Conservation (phyloP, 2,329 filamentous ascomycete species). For the Paecilomyces variotii region DNA sequence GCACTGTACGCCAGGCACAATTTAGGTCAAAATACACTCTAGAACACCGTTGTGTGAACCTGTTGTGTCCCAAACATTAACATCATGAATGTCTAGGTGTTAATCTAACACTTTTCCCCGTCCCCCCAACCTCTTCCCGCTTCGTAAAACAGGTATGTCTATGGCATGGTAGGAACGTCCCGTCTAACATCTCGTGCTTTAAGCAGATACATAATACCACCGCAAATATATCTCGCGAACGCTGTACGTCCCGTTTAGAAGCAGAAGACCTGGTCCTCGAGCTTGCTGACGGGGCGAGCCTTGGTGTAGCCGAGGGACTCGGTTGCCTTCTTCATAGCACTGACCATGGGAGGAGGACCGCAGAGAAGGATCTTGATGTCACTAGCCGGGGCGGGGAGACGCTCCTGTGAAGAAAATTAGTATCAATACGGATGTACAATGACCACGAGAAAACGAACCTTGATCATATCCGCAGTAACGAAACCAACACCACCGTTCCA, state of each 20-base stretch:
- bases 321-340: slow-evolving; percentile 92
- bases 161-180: neutral
- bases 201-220: neutral
- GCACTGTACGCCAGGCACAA: neutral
- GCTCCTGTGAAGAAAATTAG: slow-evolving; percentile 28
- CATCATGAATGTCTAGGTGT: neutral
- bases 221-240: neutral
- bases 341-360: slow-evolving; percentile 93
- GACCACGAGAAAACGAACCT: slow-evolving; percentile 44
- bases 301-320: slow-evolving; percentile 86
- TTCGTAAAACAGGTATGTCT: neutral
- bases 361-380: slow-evolving; percentile 94
- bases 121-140: neutral
- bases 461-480: slow-evolving; percentile 92
- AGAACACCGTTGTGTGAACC: neutral
- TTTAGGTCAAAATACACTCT: neutral
- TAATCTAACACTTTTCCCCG: neutral
- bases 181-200: neutral
- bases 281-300: slow-evolving; percentile 90
- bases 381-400: slow-evolving; percentile 67
- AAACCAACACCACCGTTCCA: slow-evolving; percentile 94
- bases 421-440: neutral
- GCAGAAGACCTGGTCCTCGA: slow-evolving; percentile 95
- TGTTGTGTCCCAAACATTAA: neutral
- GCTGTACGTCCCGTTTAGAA: slow-evolving; percentile 52